A percentile compares a stretch with the other conserved stretches of the same genome.
These are phyloP conservation scores for Trichosanthes truncata DNA, from an alignment of 306 rosid genomes.

Conservation along the genomic window DNA sequence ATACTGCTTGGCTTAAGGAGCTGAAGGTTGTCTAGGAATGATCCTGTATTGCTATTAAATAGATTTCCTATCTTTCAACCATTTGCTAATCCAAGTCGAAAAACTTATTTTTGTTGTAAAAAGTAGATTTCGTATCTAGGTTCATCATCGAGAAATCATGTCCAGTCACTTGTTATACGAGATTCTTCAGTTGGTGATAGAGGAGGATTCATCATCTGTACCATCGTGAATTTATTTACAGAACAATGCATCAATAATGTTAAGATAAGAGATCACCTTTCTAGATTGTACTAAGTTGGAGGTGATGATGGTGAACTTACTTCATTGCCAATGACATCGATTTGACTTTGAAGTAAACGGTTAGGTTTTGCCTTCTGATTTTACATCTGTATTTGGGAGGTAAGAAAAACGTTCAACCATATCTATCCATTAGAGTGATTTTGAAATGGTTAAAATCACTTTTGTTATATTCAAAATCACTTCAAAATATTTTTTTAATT, in stretches of 20 bases:
- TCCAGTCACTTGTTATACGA: background rate
- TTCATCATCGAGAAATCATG: background rate
- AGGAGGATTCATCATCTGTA: background rate
- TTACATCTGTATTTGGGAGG: background rate
- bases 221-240: background rate
- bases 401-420: background rate
- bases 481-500: too few species aligned
- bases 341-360: background rate
- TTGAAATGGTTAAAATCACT: too few species aligned
- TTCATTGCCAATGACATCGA: background rate
- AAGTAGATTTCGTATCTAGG: background rate
- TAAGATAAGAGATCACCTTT: background rate
- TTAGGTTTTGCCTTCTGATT: background rate
- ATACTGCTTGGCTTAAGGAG: slow-evolving; percentile 75
- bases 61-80: background rate
- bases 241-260: background rate
- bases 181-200: background rate
- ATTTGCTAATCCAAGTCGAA: background rate
- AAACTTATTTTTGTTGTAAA: background rate
- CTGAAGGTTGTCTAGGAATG: slow-evolving; percentile 43
- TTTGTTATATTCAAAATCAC: too few species aligned
- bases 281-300: background rate
- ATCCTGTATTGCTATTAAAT: background rate
- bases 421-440: too few species aligned
- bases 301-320: background rate